Base-by-base conservation (phyloP, 1,139 yeast species). In the Hyphopichia buzzinii region DNA sequence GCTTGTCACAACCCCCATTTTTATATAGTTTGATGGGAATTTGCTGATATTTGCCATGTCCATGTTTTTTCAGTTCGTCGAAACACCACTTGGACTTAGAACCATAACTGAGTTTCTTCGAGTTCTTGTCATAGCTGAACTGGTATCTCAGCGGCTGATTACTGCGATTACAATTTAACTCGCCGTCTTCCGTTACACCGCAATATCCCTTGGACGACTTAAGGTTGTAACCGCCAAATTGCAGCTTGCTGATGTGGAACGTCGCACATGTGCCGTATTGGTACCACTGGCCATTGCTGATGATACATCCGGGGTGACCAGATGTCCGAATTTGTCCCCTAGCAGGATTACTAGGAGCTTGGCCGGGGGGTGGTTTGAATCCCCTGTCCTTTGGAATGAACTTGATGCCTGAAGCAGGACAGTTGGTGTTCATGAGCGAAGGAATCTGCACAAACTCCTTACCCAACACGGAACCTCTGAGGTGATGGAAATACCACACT, bases 401-500 rank as follows among this genome's bases (percentile, higher is more conserved):
- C 47, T 73, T 76, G 50, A 90, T 84, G 3, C 92, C 92, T 4
- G 67, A 57, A 3, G 64, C 68, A 1, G 90, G 90, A 58, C 97
- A 92, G 38, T 76, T 72, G 11, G 86, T 66, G 30, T 51, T 50
- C 37, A 62, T 54, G 31, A 84, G 62, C 1, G 87, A 62, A 37
- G 84, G 84, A 32, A 85, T 79, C 15, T 84, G 84, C 11, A 70
- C 55, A 53, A 84, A 90, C 16, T 77, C 59, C 37, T 89, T 89
- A 25, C 68, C 64, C 26, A 77, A 66, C 10, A 90, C 70, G 0
- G 96, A 79, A 0, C 97, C 97, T 48, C 74, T 67, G 38, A 90
- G 66, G 43, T 83, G 75, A 62, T 86, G 92, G 63, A 77, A 90
- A 62, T 90, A 92, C 96, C 97, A 90, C 21, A 92, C 74, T 59